Percentiles rank a stretch among this genome's conserved stretches.
Evolutionary conservation across 352 stramenopile species (phyloP).

Genomic region (Globisporangium nodosum): DNA sequence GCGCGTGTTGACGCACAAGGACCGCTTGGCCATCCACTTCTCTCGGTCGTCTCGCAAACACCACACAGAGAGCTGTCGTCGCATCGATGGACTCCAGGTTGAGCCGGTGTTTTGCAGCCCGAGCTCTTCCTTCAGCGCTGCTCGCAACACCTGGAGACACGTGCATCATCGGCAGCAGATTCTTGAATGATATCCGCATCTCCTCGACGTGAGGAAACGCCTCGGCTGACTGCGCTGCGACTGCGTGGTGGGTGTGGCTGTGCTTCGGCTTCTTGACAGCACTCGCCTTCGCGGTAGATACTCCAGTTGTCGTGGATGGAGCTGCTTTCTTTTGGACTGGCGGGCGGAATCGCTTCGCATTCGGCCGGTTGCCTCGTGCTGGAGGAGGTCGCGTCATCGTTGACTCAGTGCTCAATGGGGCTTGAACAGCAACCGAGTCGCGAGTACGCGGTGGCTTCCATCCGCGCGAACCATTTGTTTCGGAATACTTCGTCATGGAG

Average conservation of each 20-base stretch:
- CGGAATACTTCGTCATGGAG: no score
- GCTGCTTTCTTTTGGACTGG: constrained; percentile 31
- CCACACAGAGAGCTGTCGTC: constrained; percentile 20
- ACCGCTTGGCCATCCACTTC: neutral
- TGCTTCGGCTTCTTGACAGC: constrained; percentile 19
- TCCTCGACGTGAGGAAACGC: constrained; percentile 25
- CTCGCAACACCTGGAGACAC: neutral
- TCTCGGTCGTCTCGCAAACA: constrained; percentile 14
- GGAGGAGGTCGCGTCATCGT: neutral
- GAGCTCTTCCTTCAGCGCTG: constrained; percentile 5
- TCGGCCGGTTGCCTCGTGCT: neutral
- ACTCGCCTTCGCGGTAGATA: constrained; percentile 5
- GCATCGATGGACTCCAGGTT: constrained; percentile 27
- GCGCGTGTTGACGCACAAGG: constrained; percentile 3
- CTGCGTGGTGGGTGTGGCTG: neutral
- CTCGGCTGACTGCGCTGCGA: neutral
- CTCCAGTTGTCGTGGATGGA: constrained; percentile 1
- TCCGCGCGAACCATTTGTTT: no score
- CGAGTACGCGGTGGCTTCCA: no score
- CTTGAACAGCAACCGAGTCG: no score
- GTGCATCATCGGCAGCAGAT: constrained; percentile 12
- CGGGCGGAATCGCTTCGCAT: constrained; percentile 30
- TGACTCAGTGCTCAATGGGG: no score
- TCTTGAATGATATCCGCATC: constrained; percentile 42
- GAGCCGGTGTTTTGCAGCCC: constrained; percentile 6